Evolutionary conservation across 2,329 filamentous ascomycete species (phyloP).

Genomic region (Zymoseptoria tritici): DNA sequence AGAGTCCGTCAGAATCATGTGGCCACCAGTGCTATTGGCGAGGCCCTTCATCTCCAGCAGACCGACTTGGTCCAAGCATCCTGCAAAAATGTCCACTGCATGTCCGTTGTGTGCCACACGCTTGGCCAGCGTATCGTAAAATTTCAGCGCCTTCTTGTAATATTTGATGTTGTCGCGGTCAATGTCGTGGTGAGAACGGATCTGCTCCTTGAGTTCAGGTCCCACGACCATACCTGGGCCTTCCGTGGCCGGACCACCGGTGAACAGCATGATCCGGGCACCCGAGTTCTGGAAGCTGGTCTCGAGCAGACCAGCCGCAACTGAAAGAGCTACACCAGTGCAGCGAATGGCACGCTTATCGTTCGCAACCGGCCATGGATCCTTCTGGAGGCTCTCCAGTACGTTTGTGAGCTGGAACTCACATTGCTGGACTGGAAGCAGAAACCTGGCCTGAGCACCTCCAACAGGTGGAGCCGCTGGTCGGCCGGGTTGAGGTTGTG

Average conservation of each 20-base stretch:
- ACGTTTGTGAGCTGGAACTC: slow-evolving; percentile 97
- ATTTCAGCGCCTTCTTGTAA: slow-evolving; percentile 98
- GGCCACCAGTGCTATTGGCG: slow-evolving; percentile 89
- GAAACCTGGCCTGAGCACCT: slow-evolving; percentile 79
- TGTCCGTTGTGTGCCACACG: slow-evolving; percentile 93
- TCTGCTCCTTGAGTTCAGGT: slow-evolving; percentile 89
- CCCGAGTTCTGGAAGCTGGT: slow-evolving; percentile 93
- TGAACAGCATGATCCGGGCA: slow-evolving; percentile 93
- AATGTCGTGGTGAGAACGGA: slow-evolving; percentile 97
- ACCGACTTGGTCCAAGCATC: slow-evolving; percentile 94
- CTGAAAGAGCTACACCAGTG: slow-evolving; percentile 91
- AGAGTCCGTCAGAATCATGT: slow-evolving; percentile 97
- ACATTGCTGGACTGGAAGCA: slow-evolving; percentile 88
- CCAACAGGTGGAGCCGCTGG: slow-evolving; percentile 54
- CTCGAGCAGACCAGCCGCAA: slow-evolving; percentile 86
- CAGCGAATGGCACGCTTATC: slow-evolving; percentile 86
- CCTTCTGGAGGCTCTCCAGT: slow-evolving; percentile 88
- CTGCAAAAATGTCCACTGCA: slow-evolving; percentile 94
- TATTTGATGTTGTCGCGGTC: slow-evolving; percentile 99
- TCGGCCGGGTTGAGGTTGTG: slow-evolving; percentile 57
- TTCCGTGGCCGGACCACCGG: slow-evolving; percentile 89
- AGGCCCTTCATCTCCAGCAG: slow-evolving; percentile 97
- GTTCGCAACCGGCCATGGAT: slow-evolving; percentile 94
- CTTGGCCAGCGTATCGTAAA: slow-evolving; percentile 92
- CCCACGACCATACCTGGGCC: slow-evolving; percentile 96